Conservation (phyloP, 805 yeast species). For the Candida suzukii region DNA sequence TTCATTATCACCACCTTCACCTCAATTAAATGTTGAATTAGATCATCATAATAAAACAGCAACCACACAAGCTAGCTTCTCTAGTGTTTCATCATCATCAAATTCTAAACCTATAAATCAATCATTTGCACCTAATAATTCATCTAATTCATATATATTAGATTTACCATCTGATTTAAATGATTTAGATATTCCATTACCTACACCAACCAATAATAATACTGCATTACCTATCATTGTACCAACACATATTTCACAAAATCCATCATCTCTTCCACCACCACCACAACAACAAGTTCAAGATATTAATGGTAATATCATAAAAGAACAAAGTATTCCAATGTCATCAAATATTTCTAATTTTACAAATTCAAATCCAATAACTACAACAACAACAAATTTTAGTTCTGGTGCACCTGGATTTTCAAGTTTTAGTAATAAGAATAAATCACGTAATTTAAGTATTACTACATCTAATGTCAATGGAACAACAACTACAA, state of each 20-base stretch:
- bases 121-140: not conserved
- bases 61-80: no score
- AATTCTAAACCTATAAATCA: no score
- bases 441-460: not conserved
- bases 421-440: no score
- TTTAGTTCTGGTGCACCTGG: no score
- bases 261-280: no score
- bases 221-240: no score
- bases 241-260: no score
- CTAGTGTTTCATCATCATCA: no score
- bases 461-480: not conserved
- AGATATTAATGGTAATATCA: not conserved
- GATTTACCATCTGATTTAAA: not conserved
- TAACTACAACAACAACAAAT: not conserved
- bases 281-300: not conserved
- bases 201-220: not conserved
- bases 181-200: not conserved
- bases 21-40: not conserved
- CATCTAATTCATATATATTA: not conserved
- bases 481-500: not conserved
- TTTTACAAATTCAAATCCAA: not conserved
- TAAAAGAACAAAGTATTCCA: not conserved
- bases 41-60: no score
- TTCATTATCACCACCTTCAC: not conserved
- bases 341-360: not conserved